Conservation (phyloP, 306 rosid genomes). For the Casuarina equisetifolia region DNA sequence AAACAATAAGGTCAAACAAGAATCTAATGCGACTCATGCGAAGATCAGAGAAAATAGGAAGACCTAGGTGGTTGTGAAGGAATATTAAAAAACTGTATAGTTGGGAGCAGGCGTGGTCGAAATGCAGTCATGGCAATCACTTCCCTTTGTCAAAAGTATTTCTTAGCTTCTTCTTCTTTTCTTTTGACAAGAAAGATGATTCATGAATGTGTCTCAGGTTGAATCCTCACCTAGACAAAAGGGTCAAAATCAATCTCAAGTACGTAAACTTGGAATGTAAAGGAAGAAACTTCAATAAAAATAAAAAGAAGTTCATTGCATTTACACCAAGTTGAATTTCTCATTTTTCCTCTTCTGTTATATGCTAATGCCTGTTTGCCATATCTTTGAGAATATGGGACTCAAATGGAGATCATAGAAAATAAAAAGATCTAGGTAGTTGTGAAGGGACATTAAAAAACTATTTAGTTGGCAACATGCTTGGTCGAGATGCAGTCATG, state of each 20-base stretch:
- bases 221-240: no score
- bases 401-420: no score
- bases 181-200: neutral
- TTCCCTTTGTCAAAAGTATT: neutral
- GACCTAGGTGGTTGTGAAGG: neutral
- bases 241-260: no score
- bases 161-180: no score
- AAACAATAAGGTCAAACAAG: neutral
- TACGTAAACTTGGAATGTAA: no score
- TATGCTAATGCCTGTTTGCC: no score
- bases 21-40: neutral
- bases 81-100: neutral
- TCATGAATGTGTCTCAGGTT: neutral
- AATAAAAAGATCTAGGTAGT: neutral
- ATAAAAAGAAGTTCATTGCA: no score
- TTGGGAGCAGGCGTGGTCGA: neutral
- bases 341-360: no score
- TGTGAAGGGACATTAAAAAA: neutral
- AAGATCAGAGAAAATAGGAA: neutral
- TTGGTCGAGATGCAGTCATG: neutral
- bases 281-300: no score
- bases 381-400: no score
- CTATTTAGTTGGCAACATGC: neutral
- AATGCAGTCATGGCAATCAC: neutral
- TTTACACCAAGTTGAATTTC: no score